phyloP scores from a whole-genome alignment of 345 rosid genomes.

The Zanthoxylum bungeanum region DNA sequence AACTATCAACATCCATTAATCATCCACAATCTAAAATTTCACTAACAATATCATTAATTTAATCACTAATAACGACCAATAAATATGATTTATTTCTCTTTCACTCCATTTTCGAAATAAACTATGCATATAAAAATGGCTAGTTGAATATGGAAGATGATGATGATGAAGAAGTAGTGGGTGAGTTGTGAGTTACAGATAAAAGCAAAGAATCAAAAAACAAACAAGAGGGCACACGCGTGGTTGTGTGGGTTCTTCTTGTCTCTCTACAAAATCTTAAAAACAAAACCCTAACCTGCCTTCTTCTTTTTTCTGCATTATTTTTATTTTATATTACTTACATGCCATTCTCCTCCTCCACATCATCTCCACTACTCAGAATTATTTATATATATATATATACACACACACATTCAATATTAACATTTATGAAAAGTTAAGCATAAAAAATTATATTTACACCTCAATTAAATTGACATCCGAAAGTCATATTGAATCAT shows the following conservation, averaged over 20 bases:
- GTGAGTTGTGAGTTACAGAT: conserved; percentile 5
- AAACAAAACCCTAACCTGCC: background rate
- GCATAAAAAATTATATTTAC: no score
- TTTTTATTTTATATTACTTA: background rate
- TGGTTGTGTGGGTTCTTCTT: conserved; percentile 16
- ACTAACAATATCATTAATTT: background rate
- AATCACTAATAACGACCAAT: conserved; percentile 8
- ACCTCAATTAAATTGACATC: no score
- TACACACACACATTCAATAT: background rate
- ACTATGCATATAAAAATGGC: background rate
- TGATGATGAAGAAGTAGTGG: conserved; percentile 7
- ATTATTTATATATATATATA: background rate
- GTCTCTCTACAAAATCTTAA: conserved; percentile 8
- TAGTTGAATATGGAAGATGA: conserved; percentile 5
- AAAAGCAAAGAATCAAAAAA: conserved; percentile 11
- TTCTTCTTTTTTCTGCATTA: background rate
- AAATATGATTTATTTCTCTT: background rate
- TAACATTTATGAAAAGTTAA: no score
- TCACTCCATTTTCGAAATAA: background rate
- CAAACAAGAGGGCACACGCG: conserved; percentile 4
- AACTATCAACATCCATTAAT: background rate
- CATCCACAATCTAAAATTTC: background rate
- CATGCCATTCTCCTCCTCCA: conserved; percentile 17
- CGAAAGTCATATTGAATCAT: no score
- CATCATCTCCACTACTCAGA: conserved; percentile 15